These are phyloP conservation scores for Heritiera littoralis DNA, from an alignment of 345 rosid species.

Conservation along the genomic window DNA sequence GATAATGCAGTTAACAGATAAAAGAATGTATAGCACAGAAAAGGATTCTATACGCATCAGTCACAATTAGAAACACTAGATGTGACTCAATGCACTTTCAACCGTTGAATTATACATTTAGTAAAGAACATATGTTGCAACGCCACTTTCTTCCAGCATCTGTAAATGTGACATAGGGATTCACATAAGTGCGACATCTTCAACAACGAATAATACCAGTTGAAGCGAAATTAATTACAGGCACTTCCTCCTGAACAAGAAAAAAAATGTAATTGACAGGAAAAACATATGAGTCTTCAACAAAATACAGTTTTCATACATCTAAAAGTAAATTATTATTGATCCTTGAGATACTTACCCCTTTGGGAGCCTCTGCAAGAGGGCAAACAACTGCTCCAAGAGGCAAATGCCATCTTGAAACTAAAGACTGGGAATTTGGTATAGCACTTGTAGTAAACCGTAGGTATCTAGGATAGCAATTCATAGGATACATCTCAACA, in stretches of 20 bases:
- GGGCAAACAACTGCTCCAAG: conserved; percentile 99
- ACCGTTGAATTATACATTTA: conserved; percentile 44
- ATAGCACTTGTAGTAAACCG: conserved; percentile 89
- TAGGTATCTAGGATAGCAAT: conserved; percentile 80
- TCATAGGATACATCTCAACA: conserved; percentile 66
- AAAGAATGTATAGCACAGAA: neutral
- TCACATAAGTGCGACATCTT: conserved; percentile 96
- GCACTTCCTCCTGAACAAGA: conserved; percentile 83
- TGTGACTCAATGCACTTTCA: neutral
- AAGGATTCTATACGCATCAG: neutral
- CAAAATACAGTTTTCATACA: conserved; percentile 8
- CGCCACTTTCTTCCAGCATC: conserved; percentile 99
- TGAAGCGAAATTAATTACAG: conserved; percentile 80
- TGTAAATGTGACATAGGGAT: conserved; percentile 85
- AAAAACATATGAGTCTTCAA: conserved; percentile 21
- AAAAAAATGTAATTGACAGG: conserved; percentile 27
- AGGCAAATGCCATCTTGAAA: conserved; percentile 97
- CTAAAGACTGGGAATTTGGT: conserved; percentile 88
- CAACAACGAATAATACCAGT: conserved; percentile 95
- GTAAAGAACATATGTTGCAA: conserved; percentile 89
- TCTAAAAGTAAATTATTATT: conserved; percentile 19
- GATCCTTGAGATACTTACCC: conserved; percentile 56
- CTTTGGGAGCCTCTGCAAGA: conserved; percentile 91
- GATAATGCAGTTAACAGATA: neutral
- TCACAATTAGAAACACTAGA: neutral